Conservation (phyloP, 2,329 filamentous ascomycete species). For the Phyllosticta paracitricarpa region DNA sequence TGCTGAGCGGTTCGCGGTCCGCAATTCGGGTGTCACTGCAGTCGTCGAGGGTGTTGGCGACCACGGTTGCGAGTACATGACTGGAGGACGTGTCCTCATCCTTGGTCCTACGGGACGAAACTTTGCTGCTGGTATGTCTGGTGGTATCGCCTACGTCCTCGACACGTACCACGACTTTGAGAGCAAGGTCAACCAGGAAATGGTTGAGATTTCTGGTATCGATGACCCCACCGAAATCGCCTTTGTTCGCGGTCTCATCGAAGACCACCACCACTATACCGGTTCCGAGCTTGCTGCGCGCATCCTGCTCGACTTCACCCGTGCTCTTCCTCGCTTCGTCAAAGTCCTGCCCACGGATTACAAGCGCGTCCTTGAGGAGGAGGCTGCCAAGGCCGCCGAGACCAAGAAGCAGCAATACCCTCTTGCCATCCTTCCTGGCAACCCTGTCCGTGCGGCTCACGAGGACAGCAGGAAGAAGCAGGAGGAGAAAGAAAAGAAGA, state of each 20-base stretch:
- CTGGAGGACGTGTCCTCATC: conserved; percentile 79
- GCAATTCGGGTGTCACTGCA: conserved; percentile 92
- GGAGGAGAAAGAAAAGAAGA: conserved; percentile 57
- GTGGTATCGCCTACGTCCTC: conserved; percentile 89
- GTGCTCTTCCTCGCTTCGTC: conserved; percentile 79
- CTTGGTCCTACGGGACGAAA: conserved; percentile 87
- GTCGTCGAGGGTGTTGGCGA: conserved; percentile 95
- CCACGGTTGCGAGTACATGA: conserved; percentile 98
- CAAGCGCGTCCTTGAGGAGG: conserved; percentile 82
- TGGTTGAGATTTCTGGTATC: conserved; percentile 82
- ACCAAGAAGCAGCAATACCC: conserved; percentile 77
- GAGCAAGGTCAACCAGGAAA: conserved; percentile 91
- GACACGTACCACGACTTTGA: conserved; percentile 85
- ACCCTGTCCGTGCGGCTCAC: conserved; percentile 44
- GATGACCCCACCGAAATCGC: conserved; percentile 84
- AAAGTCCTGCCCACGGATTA: conserved; percentile 93
- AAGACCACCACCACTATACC: conserved; percentile 97
- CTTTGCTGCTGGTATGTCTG: conserved; percentile 97
- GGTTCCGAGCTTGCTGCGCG: conserved; percentile 90
- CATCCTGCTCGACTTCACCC: conserved; percentile 89
- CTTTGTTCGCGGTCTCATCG: conserved; percentile 80
- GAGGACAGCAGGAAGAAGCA: conserved; percentile 45
- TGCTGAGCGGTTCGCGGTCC: conserved; percentile 90
- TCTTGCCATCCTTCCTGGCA: conserved; percentile 64
- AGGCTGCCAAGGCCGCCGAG: conserved; percentile 74